Conservation (phyloP, 2,329 filamentous ascomycete species). For the Pestalotiopsis sp. region DNA sequence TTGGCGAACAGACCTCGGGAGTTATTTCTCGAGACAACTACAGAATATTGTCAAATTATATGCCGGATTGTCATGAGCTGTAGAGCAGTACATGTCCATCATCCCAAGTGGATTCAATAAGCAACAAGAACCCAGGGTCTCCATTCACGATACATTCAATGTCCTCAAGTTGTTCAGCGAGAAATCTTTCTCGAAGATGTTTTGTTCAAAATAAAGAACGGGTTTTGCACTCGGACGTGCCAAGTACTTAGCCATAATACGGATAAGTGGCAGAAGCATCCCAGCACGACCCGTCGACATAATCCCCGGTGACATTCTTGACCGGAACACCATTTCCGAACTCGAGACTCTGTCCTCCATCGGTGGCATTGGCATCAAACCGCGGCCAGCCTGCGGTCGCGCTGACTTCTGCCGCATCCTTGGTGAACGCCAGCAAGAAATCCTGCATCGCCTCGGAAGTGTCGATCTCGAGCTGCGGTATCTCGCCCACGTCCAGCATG, state of each 20-base stretch:
- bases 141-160: too few relatives aligned
- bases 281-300: slow-evolving; percentile 3
- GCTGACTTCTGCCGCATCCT: slow-evolving; percentile 18
- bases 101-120: too few relatives aligned
- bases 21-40: too few relatives aligned
- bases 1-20: too few relatives aligned
- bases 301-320: slow-evolving; percentile 1
- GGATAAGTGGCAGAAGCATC: neutral
- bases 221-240: too few relatives aligned
- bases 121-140: too few relatives aligned
- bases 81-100: too few relatives aligned
- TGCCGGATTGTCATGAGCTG: too few relatives aligned
- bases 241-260: neutral
- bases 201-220: too few relatives aligned
- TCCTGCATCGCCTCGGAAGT: slow-evolving; percentile 27
- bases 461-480: slow-evolving; percentile 20
- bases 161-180: neutral
- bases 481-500: slow-evolving; percentile 1
- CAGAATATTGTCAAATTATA: too few relatives aligned
- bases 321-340: neutral
- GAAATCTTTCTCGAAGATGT: neutral
- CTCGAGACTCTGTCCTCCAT: neutral
- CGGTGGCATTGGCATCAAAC: slow-evolving; percentile 1
- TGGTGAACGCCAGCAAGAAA: slow-evolving; percentile 24
- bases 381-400: neutral